Percentiles rank a stretch among this genome's conserved stretches.
These are phyloP conservation scores for Tetragonia tetragonoides DNA, from an alignment of 148 eudicot genomes.

Conservation along the genomic window DNA sequence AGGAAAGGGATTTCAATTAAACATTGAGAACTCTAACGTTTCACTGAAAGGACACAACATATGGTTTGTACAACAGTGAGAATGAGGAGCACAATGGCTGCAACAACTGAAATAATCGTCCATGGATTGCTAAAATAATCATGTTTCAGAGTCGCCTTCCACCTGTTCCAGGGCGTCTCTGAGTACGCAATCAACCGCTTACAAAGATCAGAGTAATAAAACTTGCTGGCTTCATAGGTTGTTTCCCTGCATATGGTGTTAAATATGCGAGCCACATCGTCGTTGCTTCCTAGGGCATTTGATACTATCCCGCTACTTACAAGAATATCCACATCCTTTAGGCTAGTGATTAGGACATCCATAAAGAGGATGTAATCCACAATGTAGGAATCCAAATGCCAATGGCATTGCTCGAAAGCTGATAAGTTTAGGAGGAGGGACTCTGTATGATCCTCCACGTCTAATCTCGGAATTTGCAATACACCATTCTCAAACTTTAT, in stretches of 20 bases:
- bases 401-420: slow-evolving; percentile 38
- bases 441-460: slow-evolving; percentile 35
- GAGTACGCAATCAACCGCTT: slow-evolving; percentile 32
- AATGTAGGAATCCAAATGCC: slow-evolving; percentile 32
- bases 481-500: slow-evolving; percentile 29
- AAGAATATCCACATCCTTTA: slow-evolving; percentile 36
- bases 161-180: slow-evolving; percentile 30
- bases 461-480: slow-evolving; percentile 31
- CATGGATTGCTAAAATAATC: slow-evolving; percentile 50
- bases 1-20: neutral
- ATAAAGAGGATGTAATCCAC: slow-evolving; percentile 38
- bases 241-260: slow-evolving; percentile 37
- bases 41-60: slow-evolving; percentile 23
- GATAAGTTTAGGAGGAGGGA: slow-evolving; percentile 28
- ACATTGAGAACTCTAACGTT: neutral
- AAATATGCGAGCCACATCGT: slow-evolving; percentile 32
- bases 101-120: slow-evolving; percentile 40
- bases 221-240: slow-evolving; percentile 29
- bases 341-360: slow-evolving; percentile 38
- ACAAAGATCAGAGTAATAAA: slow-evolving; percentile 29
- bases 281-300: slow-evolving; percentile 31
- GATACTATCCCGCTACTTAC: slow-evolving; percentile 24
- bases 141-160: slow-evolving; percentile 34
- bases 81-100: slow-evolving; percentile 35
- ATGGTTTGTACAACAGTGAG: slow-evolving; percentile 42